phyloP scores from a whole-genome alignment of 2,329 filamentous ascomycete genomes.

The Neofusicoccum ribis region DNA sequence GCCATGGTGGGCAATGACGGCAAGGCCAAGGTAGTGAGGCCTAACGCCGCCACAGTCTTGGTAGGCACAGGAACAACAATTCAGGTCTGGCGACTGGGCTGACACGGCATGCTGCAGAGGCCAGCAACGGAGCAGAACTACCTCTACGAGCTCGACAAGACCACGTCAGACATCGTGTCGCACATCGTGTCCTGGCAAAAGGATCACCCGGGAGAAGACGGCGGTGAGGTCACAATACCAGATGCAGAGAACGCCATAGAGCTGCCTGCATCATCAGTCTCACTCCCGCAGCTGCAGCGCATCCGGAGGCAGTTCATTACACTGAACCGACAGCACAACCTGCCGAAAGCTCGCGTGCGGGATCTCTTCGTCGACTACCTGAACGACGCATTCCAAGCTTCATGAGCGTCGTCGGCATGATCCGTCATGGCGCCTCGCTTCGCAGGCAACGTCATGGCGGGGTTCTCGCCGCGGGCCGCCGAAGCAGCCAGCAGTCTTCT shows the following conservation, averaged over 20 bases:
- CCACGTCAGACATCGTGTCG: slow-evolving; percentile 74
- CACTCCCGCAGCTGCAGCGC: slow-evolving; percentile 74
- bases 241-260: slow-evolving; percentile 60
- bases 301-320: slow-evolving; percentile 75
- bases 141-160: slow-evolving; percentile 75
- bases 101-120: slow-evolving; percentile 44
- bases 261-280: slow-evolving; percentile 65
- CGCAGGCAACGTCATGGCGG: slow-evolving; percentile 4
- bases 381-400: slow-evolving; percentile 34
- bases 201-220: slow-evolving; percentile 62
- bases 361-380: slow-evolving; percentile 43
- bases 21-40: slow-evolving; percentile 65
- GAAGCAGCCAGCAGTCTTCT: background rate
- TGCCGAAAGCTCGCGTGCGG: slow-evolving; percentile 41
- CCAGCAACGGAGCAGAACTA: slow-evolving; percentile 67
- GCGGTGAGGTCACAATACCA: slow-evolving; percentile 58
- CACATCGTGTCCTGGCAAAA: slow-evolving; percentile 68
- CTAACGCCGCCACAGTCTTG: slow-evolving; percentile 74
- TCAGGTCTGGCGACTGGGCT: background rate
- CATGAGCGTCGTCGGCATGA: background rate
- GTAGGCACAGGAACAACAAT: slow-evolving; percentile 28
- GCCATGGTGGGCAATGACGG: slow-evolving; percentile 62
- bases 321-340: slow-evolving; percentile 66
- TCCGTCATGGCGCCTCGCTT: background rate
- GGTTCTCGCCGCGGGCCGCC: slow-evolving; percentile 10